phyloP scores from a whole-genome alignment of 257 asterid genomes.

The Solanum sejunctum region DNA sequence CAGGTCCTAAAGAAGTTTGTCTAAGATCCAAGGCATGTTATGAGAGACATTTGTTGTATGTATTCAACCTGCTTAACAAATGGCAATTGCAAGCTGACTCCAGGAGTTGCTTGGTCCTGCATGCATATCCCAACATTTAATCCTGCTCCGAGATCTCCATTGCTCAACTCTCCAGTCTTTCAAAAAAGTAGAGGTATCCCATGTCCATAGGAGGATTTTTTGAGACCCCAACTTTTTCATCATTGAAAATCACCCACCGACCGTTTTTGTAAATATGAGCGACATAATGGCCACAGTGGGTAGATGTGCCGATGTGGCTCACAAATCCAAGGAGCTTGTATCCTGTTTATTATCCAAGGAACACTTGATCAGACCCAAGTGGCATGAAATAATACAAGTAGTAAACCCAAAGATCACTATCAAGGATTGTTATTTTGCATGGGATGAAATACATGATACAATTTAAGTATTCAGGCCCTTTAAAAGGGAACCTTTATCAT shows the following conservation, averaged over 20 bases:
- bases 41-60: background rate
- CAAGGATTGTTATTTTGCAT: background rate
- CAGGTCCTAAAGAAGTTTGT: background rate
- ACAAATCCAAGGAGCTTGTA: conserved; percentile 74
- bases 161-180: conserved; percentile 50
- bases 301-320: conserved; percentile 94
- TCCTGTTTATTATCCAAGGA: conserved; percentile 24
- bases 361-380: background rate
- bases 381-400: background rate
- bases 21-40: background rate
- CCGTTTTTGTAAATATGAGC: conserved; percentile 83
- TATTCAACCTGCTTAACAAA: background rate
- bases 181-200: conserved; percentile 92
- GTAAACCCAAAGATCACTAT: background rate
- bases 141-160: background rate
- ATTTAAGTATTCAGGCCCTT: background rate
- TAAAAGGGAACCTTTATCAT: background rate
- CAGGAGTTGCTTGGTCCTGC: background rate
- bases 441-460: background rate
- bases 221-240: conserved; percentile 75
- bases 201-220: conserved; percentile 82
- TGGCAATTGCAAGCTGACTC: background rate
- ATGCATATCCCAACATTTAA: background rate
- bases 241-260: conserved; percentile 89
- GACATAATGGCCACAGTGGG: conserved; percentile 97